Conservation (phyloP, 768 basidiomycete species). For the Chlorophyllum brunneum region DNA sequence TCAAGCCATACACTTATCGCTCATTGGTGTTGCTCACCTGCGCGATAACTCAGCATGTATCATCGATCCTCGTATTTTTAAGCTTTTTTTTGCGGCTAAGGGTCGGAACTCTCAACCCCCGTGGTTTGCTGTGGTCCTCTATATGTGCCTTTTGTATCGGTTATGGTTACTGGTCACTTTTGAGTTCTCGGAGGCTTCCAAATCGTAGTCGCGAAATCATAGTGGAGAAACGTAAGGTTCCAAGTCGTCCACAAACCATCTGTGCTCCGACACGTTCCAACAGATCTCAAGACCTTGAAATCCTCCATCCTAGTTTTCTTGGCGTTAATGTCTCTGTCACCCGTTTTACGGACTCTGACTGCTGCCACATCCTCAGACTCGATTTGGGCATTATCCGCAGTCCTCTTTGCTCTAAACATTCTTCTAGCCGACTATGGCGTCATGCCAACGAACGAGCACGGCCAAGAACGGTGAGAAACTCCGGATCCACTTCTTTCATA, state of each 20-base stretch:
- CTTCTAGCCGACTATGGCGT: slow-evolving; percentile 79
- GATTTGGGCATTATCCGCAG: slow-evolving; percentile 92
- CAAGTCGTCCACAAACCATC: not conserved
- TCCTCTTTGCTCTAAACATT: slow-evolving; percentile 77
- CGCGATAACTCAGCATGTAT: slow-evolving; percentile 81
- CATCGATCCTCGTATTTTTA: slow-evolving; percentile 77
- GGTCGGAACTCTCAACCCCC: slow-evolving; percentile 61
- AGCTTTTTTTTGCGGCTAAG: slow-evolving; percentile 73
- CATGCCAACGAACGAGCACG: slow-evolving; percentile 32
- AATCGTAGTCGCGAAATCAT: not conserved
- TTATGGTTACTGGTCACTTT: slow-evolving; percentile 51
- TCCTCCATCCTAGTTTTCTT: slow-evolving; percentile 86
- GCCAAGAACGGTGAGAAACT: slow-evolving; percentile 52
- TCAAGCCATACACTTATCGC: slow-evolving; percentile 75
- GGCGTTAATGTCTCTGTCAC: slow-evolving; percentile 84
- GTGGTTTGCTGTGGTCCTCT: slow-evolving; percentile 63
- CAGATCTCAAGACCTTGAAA: slow-evolving; percentile 71
- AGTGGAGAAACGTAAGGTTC: slow-evolving; percentile 3
- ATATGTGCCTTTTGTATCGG: slow-evolving; percentile 56
- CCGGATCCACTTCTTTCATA: slow-evolving; percentile 13
- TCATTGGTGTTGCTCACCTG: slow-evolving; percentile 66
- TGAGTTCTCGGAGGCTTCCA: not conserved
- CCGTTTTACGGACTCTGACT: slow-evolving; percentile 87
- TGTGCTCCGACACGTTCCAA: slow-evolving; percentile 2
- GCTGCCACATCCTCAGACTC: slow-evolving; percentile 95